Base-by-base conservation (phyloP, 805 yeast genomes). In the Maudiozyma pseudohumilis region DNA sequence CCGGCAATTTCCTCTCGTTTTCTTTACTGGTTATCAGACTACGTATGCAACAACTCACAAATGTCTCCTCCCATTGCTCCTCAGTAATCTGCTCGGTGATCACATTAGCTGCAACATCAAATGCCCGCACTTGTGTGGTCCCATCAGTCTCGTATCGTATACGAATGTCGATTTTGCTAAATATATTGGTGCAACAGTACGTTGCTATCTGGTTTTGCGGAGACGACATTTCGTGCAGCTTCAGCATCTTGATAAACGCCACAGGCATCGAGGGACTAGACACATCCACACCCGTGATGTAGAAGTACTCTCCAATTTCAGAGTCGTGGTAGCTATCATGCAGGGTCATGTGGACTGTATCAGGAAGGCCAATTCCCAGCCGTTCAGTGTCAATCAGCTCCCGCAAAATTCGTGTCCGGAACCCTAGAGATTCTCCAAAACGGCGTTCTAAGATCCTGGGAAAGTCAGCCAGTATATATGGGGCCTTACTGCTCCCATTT, bases 301-400 rank as follows among this genome's bases (percentile, higher is more conserved):
- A 67, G 42, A 70, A 75, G 38, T 69, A 72, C 35, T 65, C 66
- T 1, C 80, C 75, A 11, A 63, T 59, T 40, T 75, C 80, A 38
- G 68, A 66, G 11, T 43, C 27, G 5, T 57, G 61, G 15, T 63
- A 55, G 32, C 66, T 60, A 32, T 71, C 68, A 39, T 62, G 62
- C 23, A 59, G 53, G n/a, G 71, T 59, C n/a, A 66, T 45, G 47
- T 69, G 50, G 34, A 50, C 75, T 40, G 82, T 61, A 57, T 83
- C 94, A 3, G 87, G 80, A 2, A 87, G 84, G 0, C 94, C 94
- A 17, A 80, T 52, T n/a, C 77, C 77, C 37, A 50, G 22, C 17
- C 40, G 43, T 19, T 45, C 54, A 17, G 37, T 25, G 3, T 23
- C 35, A 2, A 35, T 40, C 32, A 55, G 27, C 8, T 45, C 50